Conservation (phyloP, 2,329 filamentous ascomycete genomes). For the Aspergillus arachidicola region DNA sequence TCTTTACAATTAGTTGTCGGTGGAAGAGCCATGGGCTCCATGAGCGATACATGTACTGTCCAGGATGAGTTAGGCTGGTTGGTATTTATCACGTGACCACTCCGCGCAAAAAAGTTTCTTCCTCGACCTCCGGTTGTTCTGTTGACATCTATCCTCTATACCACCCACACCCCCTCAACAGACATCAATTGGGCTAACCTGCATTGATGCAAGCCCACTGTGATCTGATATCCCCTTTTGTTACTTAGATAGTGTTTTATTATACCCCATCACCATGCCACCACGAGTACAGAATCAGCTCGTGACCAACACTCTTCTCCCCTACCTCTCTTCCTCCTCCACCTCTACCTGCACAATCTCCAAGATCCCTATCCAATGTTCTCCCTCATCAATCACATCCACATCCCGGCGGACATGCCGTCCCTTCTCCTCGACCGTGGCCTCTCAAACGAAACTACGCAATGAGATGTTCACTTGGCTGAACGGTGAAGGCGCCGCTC, state of each 20-base stretch:
- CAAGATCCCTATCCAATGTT: conserved; percentile 5
- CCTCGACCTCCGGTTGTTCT: conserved; percentile 17
- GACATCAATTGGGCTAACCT: conserved; percentile 21
- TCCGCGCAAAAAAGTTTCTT: conserved; percentile 36
- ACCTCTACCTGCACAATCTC: conserved; percentile 21
- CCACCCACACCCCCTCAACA: conserved; percentile 11
- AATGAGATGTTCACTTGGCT: conserved; percentile 63
- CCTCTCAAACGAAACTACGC: conserved; percentile 52
- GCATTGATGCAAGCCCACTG: conserved; percentile 3
- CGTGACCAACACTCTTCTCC: conserved; percentile 37
- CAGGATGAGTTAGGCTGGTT: background rate
- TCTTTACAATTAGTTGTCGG: background rate
- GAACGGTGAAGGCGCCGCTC: conserved; percentile 38
- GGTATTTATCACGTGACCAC: background rate
- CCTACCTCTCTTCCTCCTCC: conserved; percentile 30
- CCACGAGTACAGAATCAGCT: conserved; percentile 42
- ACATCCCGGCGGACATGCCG: conserved; percentile 28
- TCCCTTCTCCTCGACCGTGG: conserved; percentile 37
- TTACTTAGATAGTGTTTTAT: background rate
- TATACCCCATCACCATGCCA: conserved; percentile 33
- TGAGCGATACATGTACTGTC: background rate
- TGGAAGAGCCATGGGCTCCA: background rate
- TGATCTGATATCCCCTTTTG: background rate
- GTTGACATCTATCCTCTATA: conserved; percentile 13
- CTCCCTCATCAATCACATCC: conserved; percentile 16